Evolutionary conservation across 768 basidiomycete genomes (phyloP).

Genomic region (Hebeloma cylindrosporum): DNA sequence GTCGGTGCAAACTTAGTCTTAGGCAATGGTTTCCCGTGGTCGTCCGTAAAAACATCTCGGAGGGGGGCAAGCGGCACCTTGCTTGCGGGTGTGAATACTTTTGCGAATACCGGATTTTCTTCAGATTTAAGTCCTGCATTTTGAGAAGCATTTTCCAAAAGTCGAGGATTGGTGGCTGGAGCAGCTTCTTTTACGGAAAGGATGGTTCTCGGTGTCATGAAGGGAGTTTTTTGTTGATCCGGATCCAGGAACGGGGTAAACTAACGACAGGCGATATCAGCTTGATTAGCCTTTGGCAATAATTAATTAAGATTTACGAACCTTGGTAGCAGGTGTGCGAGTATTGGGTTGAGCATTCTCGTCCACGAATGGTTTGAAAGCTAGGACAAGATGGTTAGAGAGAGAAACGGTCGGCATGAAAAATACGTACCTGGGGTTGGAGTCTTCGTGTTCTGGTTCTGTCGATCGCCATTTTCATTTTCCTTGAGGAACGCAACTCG

Average conservation of each 20-base stretch:
- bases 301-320: constrained; percentile 18
- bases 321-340: constrained; percentile 49
- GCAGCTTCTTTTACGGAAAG: constrained; percentile 52
- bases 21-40: constrained; percentile 41
- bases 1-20: constrained; percentile 32
- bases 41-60: constrained; percentile 45
- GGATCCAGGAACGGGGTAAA: constrained; percentile 67
- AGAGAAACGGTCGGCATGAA: constrained; percentile 5
- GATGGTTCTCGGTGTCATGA: constrained; percentile 39
- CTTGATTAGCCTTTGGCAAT: background rate
- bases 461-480: constrained; percentile 43
- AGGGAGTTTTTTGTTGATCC: constrained; percentile 46
- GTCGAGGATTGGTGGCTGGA: constrained; percentile 28
- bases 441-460: constrained; percentile 37
- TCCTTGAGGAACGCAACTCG: constrained; percentile 32
- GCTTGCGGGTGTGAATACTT: constrained; percentile 64
- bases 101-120: constrained; percentile 52
- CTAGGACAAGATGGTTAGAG: constrained; percentile 30
- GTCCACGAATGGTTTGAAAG: constrained; percentile 71
- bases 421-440: constrained; percentile 32
- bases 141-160: constrained; percentile 30
- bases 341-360: constrained; percentile 47
- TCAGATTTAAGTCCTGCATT: constrained; percentile 30
- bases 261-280: constrained; percentile 32
- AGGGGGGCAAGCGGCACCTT: constrained; percentile 40